Conservation (phyloP, 2,329 filamentous ascomycete species). For the Dothideomycetidae sp. region DNA sequence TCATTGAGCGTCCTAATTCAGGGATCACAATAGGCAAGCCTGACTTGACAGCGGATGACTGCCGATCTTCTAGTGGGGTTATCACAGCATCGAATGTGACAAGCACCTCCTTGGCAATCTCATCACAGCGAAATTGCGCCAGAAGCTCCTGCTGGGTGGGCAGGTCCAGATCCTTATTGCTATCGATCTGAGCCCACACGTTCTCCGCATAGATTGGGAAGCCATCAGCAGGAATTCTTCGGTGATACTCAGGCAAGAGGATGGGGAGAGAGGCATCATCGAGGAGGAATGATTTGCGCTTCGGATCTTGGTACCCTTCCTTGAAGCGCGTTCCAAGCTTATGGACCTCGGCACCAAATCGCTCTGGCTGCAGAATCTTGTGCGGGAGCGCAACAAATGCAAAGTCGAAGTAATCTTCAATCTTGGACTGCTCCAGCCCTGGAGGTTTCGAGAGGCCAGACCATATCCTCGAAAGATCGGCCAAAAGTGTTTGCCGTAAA, state of each 20-base stretch:
- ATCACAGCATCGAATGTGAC: constrained; percentile 72
- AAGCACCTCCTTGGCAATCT: constrained; percentile 83
- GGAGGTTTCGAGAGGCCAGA: constrained; percentile 78
- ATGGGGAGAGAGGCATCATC: constrained; percentile 66
- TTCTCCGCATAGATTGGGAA: constrained; percentile 87
- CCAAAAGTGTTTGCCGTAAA: constrained; percentile 75
- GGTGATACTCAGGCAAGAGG: constrained; percentile 87
- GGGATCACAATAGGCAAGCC: constrained; percentile 61
- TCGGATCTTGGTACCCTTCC: constrained; percentile 55
- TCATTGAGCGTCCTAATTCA: constrained; percentile 61
- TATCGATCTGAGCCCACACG: constrained; percentile 96
- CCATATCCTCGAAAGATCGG: constrained; percentile 89
- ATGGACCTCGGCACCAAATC: constrained; percentile 68
- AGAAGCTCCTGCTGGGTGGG: constrained; percentile 94
- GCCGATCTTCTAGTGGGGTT: constrained; percentile 69
- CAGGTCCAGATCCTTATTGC: constrained; percentile 94
- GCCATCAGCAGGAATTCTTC: constrained; percentile 92
- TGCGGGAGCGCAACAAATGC: constrained; percentile 90
- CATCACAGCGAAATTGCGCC: constrained; percentile 93
- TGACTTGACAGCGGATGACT: constrained; percentile 57
- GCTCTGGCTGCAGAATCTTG: constrained; percentile 89
- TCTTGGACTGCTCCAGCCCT: constrained; percentile 74
- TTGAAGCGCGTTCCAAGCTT: constrained; percentile 71
- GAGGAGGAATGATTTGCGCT: constrained; percentile 43
- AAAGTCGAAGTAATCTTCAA: constrained; percentile 98